Evolutionary conservation across 768 basidiomycete genomes (phyloP).

Genomic region (Trametes villosa): DNA sequence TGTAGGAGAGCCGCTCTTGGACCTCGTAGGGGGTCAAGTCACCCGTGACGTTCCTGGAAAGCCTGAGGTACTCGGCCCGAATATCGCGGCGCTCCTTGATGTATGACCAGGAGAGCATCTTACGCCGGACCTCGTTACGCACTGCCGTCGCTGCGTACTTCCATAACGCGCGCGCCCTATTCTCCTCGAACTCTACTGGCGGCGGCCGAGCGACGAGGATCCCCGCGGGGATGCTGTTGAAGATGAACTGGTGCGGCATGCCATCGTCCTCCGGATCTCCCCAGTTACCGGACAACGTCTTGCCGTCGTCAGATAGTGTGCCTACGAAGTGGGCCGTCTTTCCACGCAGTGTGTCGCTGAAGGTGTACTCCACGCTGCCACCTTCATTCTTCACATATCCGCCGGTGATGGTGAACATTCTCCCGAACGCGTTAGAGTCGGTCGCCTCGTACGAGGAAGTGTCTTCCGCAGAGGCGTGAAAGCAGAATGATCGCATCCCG

Average conservation of each 20-base stretch:
- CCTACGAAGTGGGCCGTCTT: slow-evolving; percentile 31
- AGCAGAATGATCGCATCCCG: slow-evolving; percentile 5
- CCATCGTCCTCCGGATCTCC: slow-evolving; percentile 25
- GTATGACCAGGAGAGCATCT: slow-evolving; percentile 37
- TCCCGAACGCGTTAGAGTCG: slow-evolving; percentile 10
- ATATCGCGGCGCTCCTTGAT: slow-evolving; percentile 35
- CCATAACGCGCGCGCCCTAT: slow-evolving; percentile 38
- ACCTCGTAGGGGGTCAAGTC: background rate
- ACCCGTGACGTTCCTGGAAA: slow-evolving; percentile 30
- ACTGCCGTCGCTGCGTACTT: slow-evolving; percentile 36
- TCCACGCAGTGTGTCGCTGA: slow-evolving; percentile 29
- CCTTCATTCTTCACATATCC: slow-evolving; percentile 17
- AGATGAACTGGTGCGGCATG: slow-evolving; percentile 32
- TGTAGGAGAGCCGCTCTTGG: background rate
- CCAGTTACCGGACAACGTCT: slow-evolving; percentile 35
- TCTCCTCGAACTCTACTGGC: slow-evolving; percentile 28
- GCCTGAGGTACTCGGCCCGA: slow-evolving; percentile 35
- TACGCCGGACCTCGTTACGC: slow-evolving; percentile 27
- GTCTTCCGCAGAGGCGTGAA: slow-evolving; percentile 18
- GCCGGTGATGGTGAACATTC: slow-evolving; percentile 26
- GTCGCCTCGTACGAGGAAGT: slow-evolving; percentile 22
- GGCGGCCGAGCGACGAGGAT: slow-evolving; percentile 35
- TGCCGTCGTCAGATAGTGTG: slow-evolving; percentile 22
- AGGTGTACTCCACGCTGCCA: slow-evolving; percentile 18
- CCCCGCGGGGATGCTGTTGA: slow-evolving; percentile 34